These are phyloP conservation scores for Trichoderma cornu-damae DNA, from an alignment of 2,329 filamentous ascomycete species.

Conservation along the genomic window DNA sequence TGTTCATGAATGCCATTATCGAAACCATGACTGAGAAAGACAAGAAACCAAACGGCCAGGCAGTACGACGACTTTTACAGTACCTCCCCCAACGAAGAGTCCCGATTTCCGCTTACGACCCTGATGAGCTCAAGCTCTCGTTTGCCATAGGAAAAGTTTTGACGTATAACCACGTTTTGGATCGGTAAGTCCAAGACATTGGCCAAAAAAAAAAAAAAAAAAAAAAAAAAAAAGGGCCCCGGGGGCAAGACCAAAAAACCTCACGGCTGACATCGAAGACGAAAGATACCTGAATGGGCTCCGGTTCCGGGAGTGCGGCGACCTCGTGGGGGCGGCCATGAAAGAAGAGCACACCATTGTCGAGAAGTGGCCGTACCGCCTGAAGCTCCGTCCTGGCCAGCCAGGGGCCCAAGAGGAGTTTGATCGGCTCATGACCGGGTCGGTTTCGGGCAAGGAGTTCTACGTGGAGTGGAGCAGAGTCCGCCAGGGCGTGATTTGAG, in stretches of 20 bases:
- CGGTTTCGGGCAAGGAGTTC: background rate
- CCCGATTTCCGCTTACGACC: background rate
- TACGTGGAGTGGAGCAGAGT: slow-evolving; percentile 17
- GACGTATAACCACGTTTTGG: background rate
- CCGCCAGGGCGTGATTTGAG: too few species aligned
- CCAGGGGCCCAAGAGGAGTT: background rate
- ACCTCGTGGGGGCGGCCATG: background rate
- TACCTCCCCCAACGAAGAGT: background rate
- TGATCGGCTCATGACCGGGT: background rate
- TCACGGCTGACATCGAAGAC: too few species aligned
- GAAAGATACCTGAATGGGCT: background rate
- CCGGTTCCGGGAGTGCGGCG: background rate
- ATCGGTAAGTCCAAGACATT: background rate
- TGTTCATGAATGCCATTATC: background rate
- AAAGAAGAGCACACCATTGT: slow-evolving; percentile 3
- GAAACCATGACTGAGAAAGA: background rate
- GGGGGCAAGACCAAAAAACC: too few species aligned
- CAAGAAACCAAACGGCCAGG: background rate
- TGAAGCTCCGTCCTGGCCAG: background rate
- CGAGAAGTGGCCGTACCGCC: slow-evolving; percentile 1
- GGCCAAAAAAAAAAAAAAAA: too few species aligned
- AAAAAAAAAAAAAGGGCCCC: too few species aligned
- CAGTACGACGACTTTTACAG: background rate
- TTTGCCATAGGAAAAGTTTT: background rate
- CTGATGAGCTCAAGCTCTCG: background rate